These are phyloP conservation scores for Phialocephala subalpina DNA, from an alignment of 2,329 filamentous ascomycete species.

Conservation along the genomic window DNA sequence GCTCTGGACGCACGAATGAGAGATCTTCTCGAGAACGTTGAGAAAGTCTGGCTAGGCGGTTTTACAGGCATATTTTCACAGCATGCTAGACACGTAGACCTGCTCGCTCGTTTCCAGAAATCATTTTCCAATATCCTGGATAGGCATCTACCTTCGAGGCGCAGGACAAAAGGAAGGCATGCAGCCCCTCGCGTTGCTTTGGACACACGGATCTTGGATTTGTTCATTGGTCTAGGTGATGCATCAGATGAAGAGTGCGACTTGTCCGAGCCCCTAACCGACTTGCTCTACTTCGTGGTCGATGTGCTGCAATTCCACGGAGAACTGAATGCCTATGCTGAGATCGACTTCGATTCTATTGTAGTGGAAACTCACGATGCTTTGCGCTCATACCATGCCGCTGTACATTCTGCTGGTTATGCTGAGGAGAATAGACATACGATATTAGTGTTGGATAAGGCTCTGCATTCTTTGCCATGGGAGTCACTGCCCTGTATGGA, in stretches of 20 bases:
- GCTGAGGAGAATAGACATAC: constrained; percentile 68
- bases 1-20: constrained; percentile 79
- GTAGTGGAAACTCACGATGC: constrained; percentile 88
- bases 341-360: constrained; percentile 95
- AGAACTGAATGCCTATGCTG: constrained; percentile 95
- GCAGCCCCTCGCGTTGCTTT: constrained; percentile 55
- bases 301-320: constrained; percentile 97
- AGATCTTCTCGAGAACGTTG: constrained; percentile 83
- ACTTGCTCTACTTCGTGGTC: constrained; percentile 94
- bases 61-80: constrained; percentile 95
- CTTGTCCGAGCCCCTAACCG: constrained; percentile 88
- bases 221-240: constrained; percentile 88
- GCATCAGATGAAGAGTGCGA: constrained; percentile 72
- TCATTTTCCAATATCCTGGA: constrained; percentile 82
- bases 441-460: constrained; percentile 89
- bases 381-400: constrained; percentile 77
- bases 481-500: constrained; percentile 91
- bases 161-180: constrained; percentile 64
- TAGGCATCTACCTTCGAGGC: constrained; percentile 85
- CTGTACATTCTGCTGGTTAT: constrained; percentile 46
- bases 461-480: constrained; percentile 92
- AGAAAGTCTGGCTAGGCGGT: constrained; percentile 93
- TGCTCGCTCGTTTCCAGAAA: constrained; percentile 78
- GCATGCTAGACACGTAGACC: constrained; percentile 65
- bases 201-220: constrained; percentile 76